Percentiles rank a stretch among this genome's conserved stretches.
These are phyloP conservation scores for Thymus mandschuricus DNA, from an alignment of 257 asterid species.

Conservation along the genomic window DNA sequence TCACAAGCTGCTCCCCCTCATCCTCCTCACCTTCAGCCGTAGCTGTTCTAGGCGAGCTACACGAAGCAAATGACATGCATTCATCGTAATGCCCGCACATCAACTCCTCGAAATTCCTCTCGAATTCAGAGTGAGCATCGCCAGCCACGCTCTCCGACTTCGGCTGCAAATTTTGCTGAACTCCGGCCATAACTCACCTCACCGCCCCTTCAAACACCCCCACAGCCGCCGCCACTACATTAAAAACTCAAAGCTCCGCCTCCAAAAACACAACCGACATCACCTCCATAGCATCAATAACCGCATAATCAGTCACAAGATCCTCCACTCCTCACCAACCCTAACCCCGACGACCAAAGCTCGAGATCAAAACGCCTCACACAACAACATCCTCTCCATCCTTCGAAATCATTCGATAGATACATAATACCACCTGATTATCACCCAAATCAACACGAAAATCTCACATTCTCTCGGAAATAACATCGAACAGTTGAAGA, in stretches of 20 bases:
- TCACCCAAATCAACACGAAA: slow-evolving; percentile 3
- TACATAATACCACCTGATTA: slow-evolving; percentile 61
- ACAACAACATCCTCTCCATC: slow-evolving; percentile 33
- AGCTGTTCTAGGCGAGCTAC: slow-evolving; percentile 62
- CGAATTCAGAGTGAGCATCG: slow-evolving; percentile 60
- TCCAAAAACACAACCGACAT: slow-evolving; percentile 20
- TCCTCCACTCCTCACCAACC: slow-evolving; percentile 43
- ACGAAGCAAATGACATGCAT: slow-evolving; percentile 73
- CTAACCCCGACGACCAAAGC: slow-evolving; percentile 41
- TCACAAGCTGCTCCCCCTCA: slow-evolving; percentile 65
- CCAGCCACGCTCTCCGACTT: slow-evolving; percentile 69
- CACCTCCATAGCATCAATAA: slow-evolving; percentile 32
- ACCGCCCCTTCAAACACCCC: background rate
- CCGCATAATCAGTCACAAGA: slow-evolving; percentile 35
- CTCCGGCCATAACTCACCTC: slow-evolving; percentile 54
- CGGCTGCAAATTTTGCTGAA: slow-evolving; percentile 68
- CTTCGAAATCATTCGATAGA: slow-evolving; percentile 39
- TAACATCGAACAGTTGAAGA: slow-evolving; percentile 12
- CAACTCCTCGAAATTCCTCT: slow-evolving; percentile 79
- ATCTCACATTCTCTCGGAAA: background rate
- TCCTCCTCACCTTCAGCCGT: slow-evolving; percentile 67
- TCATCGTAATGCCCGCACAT: slow-evolving; percentile 77
- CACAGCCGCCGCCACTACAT: background rate
- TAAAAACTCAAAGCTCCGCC: slow-evolving; percentile 26
- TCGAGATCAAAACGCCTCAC: slow-evolving; percentile 41